Evolutionary conservation across 2,329 filamentous ascomycete genomes (phyloP), one percentile per base, ranked within the genome.

Genomic region (Sporothrix schenckii): DNA sequence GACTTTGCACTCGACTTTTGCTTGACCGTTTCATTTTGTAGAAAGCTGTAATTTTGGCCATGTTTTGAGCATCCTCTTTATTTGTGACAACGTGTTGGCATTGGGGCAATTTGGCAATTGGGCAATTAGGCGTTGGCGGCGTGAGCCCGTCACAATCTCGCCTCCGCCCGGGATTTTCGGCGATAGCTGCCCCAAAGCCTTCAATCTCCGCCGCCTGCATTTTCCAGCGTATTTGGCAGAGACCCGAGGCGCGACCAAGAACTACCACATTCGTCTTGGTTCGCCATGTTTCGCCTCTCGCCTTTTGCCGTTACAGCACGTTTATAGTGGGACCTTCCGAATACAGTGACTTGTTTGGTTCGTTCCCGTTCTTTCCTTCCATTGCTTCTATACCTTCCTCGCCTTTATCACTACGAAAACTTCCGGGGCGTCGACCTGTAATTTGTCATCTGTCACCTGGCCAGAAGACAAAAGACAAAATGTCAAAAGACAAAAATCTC

Each of bases 151-250:
- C 50, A 1, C 24, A 54, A 54, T n/a, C 53, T 54, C 53, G 53
- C 53, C 54, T 58, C 58, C 21, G 58, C 5, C 39, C 58, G 39
- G 58, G 58, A 61, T 47, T 47, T 19, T 63, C 58, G 58, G 58
- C 21, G 58, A 27, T 63, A 63, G n/a, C 58, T 39, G 10, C 41
- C 58, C 39, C 41, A 39, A 13, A 13, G 14, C 9, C 41, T 13
- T 21, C 58, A 47, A 63, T 47, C 39, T 63, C 58, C 39, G 58
- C 58, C 21, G 39, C 58, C 56, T 63, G 58, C 27, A 63, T 63
- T 63, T 63, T 63, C 58, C 58, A 39, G n/a, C 56, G 21, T 21
- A n/a, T 34, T 21, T 30, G 27, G 27, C 27, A 30, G 27, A 30
- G 2, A 30, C 27, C n/a, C n/a, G 27, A 30, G 27, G 27, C 27